Percentiles rank a stretch among this genome's conserved stretches.
These are phyloP conservation scores for Xylaria scruposa DNA, from an alignment of 495 filamentous ascomycete species.

Conservation along the genomic window DNA sequence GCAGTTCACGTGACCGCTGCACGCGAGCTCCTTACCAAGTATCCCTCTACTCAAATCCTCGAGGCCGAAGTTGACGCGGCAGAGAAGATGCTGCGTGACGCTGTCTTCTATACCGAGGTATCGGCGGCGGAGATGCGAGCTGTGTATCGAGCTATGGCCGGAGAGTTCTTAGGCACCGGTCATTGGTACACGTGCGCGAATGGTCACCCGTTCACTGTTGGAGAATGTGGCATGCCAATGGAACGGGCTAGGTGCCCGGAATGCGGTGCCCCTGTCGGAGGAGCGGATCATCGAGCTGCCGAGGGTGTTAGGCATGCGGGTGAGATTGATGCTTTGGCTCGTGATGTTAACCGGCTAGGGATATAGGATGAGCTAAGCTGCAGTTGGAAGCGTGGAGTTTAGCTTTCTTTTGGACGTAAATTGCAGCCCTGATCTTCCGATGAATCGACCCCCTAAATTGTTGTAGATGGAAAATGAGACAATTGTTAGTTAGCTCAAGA, in stretches of 20 bases:
- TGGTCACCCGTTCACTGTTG: slow-evolving; percentile 74
- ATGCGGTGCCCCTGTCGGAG: slow-evolving; percentile 67
- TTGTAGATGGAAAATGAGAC: too few species aligned
- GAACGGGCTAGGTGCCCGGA: slow-evolving; percentile 68
- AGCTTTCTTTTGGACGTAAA: too few species aligned
- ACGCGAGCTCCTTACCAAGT: slow-evolving; percentile 28
- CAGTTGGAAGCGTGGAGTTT: too few species aligned
- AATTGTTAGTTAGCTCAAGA: too few species aligned
- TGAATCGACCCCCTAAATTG: too few species aligned
- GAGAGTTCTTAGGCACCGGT: slow-evolving; percentile 60
- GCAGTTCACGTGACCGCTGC: slow-evolving; percentile 27
- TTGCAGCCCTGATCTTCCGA: too few species aligned
- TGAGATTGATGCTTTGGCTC: slow-evolving; percentile 36
- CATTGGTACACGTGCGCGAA: slow-evolving; percentile 76
- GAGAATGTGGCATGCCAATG: slow-evolving; percentile 77
- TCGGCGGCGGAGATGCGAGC: slow-evolving; percentile 46
- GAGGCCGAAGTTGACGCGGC: slow-evolving; percentile 30
- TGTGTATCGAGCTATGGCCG: slow-evolving; percentile 58
- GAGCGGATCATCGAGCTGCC: slow-evolving; percentile 57
- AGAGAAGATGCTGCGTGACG: slow-evolving; percentile 34
- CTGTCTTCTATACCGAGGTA: slow-evolving; percentile 43
- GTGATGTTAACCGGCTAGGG: slow-evolving; percentile 28
- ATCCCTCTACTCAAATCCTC: slow-evolving; percentile 27
- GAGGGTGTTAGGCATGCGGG: slow-evolving; percentile 53
- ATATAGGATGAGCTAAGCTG: slow-evolving; percentile 33